Base-by-base conservation (phyloP, 2,329 filamentous ascomycete genomes). In the Scorias spongiosa region DNA sequence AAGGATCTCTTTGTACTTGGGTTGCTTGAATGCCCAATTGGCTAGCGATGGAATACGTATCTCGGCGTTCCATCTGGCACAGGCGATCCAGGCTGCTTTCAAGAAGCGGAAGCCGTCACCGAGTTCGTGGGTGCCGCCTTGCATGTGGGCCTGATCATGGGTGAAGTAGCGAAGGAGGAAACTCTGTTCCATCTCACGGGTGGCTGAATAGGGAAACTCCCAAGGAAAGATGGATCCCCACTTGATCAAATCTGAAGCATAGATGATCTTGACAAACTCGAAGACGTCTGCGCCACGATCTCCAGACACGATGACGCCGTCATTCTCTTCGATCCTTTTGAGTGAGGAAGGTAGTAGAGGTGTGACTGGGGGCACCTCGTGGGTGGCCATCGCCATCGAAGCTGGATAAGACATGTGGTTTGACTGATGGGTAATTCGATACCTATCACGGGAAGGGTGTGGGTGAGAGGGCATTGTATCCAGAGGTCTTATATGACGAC, bases 31-130 rank as follows among this genome's bases (percentile, higher is more conserved):
- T 54, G 54, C 55, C 47, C 47, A 48, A 10, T 50, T 42, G 29
- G 49, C 51, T 14, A 57, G 48, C 10, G 32, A 40, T n/a, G 53
- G 53, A 17, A 59, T 42, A 29, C 55, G 52, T 10, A 37, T 37
- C 15, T 57, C 40, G 18, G 51, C 43, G 41, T 63, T 63, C 46
- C 49, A 60, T n/a, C 53, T 20, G 2, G 59, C 58, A 44, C 55
- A 52, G 20, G 42, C 50, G 43, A 54, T 54, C 49, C 56, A 59
- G 12, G 54, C 58, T 40, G 60, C 55, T 49, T 60, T 61, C 42
- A 63, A 51, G 41, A 63, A 63, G n/a, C 49, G 44, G 46, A 50
- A 59, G 40, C 51, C 54, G 36, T 48, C 44, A 40, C 52, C 52
- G 11, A 17, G 36, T n/a, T 44, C 47, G 12, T 43, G 29, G 4